Evolutionary conservation across 2,329 filamentous ascomycete genomes (phyloP).

Genomic region (Stemphylium vesicarium): DNA sequence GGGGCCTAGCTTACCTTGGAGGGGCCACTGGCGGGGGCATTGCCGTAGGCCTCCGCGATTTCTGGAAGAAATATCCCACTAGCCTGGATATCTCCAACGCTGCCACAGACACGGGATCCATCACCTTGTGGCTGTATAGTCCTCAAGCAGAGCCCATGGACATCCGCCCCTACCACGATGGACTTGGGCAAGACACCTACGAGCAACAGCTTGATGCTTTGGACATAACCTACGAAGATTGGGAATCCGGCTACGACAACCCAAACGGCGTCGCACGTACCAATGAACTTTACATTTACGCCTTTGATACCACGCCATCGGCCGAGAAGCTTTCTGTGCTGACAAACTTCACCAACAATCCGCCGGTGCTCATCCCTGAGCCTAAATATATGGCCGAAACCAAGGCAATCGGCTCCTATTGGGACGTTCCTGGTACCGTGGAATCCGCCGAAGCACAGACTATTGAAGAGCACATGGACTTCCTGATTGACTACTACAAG

Average conservation of each 20-base stretch:
- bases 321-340: constrained; percentile 55
- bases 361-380: constrained; percentile 59
- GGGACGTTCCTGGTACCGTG: constrained; percentile 54
- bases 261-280: constrained; percentile 65
- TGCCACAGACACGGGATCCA: constrained; percentile 55
- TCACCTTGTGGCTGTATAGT: constrained; percentile 68
- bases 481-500: constrained; percentile 63
- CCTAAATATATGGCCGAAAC: constrained; percentile 60
- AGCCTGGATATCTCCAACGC: constrained; percentile 63
- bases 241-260: constrained; percentile 61
- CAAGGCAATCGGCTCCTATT: constrained; percentile 62
- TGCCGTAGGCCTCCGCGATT: constrained; percentile 64
- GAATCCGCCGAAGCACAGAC: constrained; percentile 30
- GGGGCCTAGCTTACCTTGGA: constrained; percentile 65
- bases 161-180: constrained; percentile 64
- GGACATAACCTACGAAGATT: constrained; percentile 70
- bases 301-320: constrained; percentile 61
- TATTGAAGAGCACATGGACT: constrained; percentile 62
- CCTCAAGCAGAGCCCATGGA: constrained; percentile 64
- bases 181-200: constrained; percentile 62
- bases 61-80: constrained; percentile 69
- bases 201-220: constrained; percentile 65
- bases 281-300: constrained; percentile 62
- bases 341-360: constrained; percentile 57
- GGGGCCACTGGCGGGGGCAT: constrained; percentile 64